Conservation (phyloP, 2,329 filamentous ascomycete genomes). For the Cladosporium sphaerospermum region DNA sequence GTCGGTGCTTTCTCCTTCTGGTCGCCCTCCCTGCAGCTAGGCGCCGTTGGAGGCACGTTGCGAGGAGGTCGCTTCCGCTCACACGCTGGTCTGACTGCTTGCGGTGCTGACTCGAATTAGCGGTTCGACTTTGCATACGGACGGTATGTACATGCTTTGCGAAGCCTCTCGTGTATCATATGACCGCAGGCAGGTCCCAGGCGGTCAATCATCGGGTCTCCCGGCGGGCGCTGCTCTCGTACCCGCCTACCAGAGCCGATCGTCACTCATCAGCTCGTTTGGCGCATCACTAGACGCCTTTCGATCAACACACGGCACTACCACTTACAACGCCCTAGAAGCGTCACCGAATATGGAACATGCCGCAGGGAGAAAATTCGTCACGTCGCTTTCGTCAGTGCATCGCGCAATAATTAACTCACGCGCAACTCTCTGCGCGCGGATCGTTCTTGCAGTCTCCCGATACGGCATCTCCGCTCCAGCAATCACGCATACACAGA, state of each 20-base stretch:
- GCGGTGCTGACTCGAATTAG: slow-evolving; percentile 5
- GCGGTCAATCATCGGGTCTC: slow-evolving; percentile 7
- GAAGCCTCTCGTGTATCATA: slow-evolving; percentile 1
- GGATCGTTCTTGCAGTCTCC: no score
- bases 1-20: not conserved
- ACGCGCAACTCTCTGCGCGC: no score
- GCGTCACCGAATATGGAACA: no score
- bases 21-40: slow-evolving; percentile 6
- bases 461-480: no score
- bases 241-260: not conserved
- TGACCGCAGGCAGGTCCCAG: not conserved
- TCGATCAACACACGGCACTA: no score
- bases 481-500: no score
- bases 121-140: not conserved
- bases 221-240: not conserved
- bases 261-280: not conserved
- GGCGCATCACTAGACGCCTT: not conserved
- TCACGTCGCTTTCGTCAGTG: no score
- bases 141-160: no score
- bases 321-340: no score
- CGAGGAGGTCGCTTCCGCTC: not conserved
- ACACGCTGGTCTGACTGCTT: slow-evolving; percentile 1
- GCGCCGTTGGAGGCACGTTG: not conserved
- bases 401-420: no score
- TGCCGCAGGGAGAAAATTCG: no score